Evolutionary conservation across 495 filamentous ascomycete species (phyloP), one percentile per base, ranked within the genome.

Genomic region (Trichoderma orchidacearum): DNA sequence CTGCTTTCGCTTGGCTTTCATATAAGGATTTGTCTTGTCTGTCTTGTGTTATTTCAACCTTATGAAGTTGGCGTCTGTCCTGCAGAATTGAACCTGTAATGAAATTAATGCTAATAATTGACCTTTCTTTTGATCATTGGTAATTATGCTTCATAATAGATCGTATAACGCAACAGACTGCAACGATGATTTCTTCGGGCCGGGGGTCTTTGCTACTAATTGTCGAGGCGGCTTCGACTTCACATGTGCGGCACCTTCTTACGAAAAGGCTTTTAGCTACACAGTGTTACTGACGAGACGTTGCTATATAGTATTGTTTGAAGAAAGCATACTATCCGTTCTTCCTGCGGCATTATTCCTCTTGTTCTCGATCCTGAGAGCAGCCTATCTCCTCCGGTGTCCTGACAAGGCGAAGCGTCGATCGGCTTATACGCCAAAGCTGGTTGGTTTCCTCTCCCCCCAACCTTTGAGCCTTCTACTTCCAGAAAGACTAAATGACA

Each of bases 201-300:
- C 41, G 9, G 41, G 13, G 8, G 41, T 48, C 18, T 48, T 18
- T 18, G 27, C 51, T 17, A 31, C 25, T 17, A 23, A 31, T n/a
- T 55, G 53, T 55, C 53, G 53, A n/a, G 53, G 53, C 28, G 53
- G 53, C 11, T 55, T 55, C 12, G 53, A 55, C 30, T 55, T 55
- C n/a, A 48, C 41, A 48, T 17, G 41, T 48, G 41, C 41, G 41
- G 27, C 9, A 25, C 13, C 17, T 6, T 3, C 3, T 15, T 27
- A 27, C 0, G 18, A 48, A 6, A 25, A 13, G 9, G 7, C 12
- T 48, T 48, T 11, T 12, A 12, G 11, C 12, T 13, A 48, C 8
- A 27, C 21, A 13, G 7, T 27, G 9, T 15, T 17, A 8, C 41
- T 48, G 27, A 48, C 21, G 3, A 25, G 5, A 2, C 0, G 0